Evolutionary conservation across 192 early-diverging fungal genomes (phyloP).

Genomic region (Mortierella alpina): DNA sequence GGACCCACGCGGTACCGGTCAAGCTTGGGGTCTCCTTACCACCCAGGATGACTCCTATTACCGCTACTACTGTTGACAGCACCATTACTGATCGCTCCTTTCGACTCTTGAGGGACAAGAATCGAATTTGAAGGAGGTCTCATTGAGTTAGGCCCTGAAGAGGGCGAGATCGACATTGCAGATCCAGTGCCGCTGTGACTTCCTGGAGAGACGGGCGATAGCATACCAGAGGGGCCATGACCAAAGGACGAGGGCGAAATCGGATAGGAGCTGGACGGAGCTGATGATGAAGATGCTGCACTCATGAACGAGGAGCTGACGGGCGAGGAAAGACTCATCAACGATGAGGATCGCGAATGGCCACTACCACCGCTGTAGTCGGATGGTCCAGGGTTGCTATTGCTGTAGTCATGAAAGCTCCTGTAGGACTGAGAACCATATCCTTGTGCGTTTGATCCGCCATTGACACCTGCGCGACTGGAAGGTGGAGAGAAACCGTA

Average conservation of each 20-base stretch:
- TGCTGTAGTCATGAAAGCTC: constrained; percentile 35
- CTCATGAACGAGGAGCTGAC: constrained; percentile 41
- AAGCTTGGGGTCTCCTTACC: constrained; percentile 11
- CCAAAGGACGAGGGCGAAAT: constrained; percentile 44
- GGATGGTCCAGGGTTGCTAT: constrained; percentile 1
- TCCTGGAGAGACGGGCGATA: constrained; percentile 43
- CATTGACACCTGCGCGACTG: neutral
- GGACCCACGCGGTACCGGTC: neutral
- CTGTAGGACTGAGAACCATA: constrained; percentile 29
- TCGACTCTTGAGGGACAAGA: constrained; percentile 26
- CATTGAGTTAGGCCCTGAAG: constrained; percentile 20
- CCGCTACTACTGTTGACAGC: constrained; percentile 6
- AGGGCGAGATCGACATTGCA: constrained; percentile 14
- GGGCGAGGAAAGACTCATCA: constrained; percentile 41
- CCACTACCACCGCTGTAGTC: constrained; percentile 17
- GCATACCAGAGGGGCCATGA: constrained; percentile 26
- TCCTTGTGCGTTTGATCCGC: constrained; percentile 10
- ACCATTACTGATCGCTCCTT: constrained; percentile 18
- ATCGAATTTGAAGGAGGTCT: constrained; percentile 14
- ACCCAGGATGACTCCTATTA: constrained; percentile 31
- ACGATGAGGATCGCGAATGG: constrained; percentile 40
- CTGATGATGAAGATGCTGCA: constrained; percentile 19
- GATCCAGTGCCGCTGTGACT: constrained; percentile 8
- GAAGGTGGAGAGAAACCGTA: constrained; percentile 30
- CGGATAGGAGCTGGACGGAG: constrained; percentile 26